phyloP scores from a whole-genome alignment of 2,329 filamentous ascomycete genomes.

The Hyphodiscus sp. region DNA sequence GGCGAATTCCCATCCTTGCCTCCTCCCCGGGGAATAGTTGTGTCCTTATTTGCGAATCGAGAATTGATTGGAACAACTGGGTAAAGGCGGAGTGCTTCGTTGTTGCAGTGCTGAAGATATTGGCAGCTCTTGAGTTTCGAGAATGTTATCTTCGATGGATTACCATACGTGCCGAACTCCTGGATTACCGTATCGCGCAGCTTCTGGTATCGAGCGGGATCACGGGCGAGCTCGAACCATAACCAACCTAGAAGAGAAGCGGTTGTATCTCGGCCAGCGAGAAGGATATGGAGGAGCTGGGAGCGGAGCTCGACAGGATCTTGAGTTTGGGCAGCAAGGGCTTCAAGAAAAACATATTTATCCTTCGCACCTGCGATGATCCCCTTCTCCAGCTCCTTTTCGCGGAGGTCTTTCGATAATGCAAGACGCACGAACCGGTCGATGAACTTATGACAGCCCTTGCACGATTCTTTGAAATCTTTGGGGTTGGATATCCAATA shows the following conservation, averaged over 20 bases:
- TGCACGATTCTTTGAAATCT: slow-evolving; percentile 21
- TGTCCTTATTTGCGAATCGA: slow-evolving; percentile 41
- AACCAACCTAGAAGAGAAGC: slow-evolving; percentile 45
- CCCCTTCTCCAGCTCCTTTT: slow-evolving; percentile 29
- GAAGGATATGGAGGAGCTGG: slow-evolving; percentile 39
- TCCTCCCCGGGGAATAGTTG: slow-evolving; percentile 31
- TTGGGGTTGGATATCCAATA: slow-evolving; percentile 29
- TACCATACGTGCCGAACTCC: slow-evolving; percentile 29
- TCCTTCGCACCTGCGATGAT: slow-evolving; percentile 12
- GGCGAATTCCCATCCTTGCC: slow-evolving; percentile 30
- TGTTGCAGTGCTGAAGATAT: slow-evolving; percentile 26
- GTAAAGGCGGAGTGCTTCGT: slow-evolving; percentile 43
- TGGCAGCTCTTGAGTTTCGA: slow-evolving; percentile 22
- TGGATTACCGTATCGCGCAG: slow-evolving; percentile 37
- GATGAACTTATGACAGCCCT: slow-evolving; percentile 37
- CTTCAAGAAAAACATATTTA: slow-evolving; percentile 47
- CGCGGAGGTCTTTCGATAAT: slow-evolving; percentile 17
- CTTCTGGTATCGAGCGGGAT: slow-evolving; percentile 36
- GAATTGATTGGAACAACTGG: slow-evolving; percentile 48
- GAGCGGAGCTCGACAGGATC: slow-evolving; percentile 41
- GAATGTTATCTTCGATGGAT: slow-evolving; percentile 25
- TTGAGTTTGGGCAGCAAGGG: slow-evolving; percentile 42
- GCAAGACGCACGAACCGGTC: slow-evolving; percentile 40
- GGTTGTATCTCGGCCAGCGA: slow-evolving; percentile 52
- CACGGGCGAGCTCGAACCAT: slow-evolving; percentile 37